A percentile compares a stretch with the other conserved stretches of the same genome.
phyloP scores from a whole-genome alignment of 78 protist genomes.

The Parvularia atlantis region DNA sequence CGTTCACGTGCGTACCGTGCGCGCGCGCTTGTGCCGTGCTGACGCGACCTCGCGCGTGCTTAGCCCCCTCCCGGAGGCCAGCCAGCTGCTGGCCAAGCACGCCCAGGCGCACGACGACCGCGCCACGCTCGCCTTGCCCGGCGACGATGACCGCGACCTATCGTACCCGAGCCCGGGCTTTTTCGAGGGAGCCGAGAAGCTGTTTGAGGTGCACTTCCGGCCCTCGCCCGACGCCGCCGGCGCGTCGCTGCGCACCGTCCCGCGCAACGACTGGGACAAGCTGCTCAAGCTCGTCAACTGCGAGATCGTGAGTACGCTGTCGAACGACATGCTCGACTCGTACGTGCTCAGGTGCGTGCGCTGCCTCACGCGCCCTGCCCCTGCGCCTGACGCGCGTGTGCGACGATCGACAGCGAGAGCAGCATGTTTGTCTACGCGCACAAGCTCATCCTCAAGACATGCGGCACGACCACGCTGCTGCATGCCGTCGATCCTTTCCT shows the following conservation, averaged over 20 bases:
- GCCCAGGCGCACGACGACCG: too few species aligned
- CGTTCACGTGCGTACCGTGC: too few species aligned
- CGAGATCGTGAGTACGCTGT: slow-evolving; percentile 38
- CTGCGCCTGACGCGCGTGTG: slow-evolving; percentile 2
- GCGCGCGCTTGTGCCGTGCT: too few species aligned
- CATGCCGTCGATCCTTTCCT: slow-evolving; percentile 44
- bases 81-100: too few species aligned
- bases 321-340: neutral
- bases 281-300: slow-evolving; percentile 50
- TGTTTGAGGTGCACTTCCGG: slow-evolving; percentile 62
- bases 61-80: too few species aligned
- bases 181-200: slow-evolving; percentile 92
- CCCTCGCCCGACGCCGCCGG: neutral
- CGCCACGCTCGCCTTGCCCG: too few species aligned
- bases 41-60: too few species aligned
- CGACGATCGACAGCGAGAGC: slow-evolving; percentile 53
- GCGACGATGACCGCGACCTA: too few species aligned
- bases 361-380: too few species aligned
- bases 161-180: too few species aligned
- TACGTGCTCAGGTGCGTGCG: slow-evolving; percentile 4
- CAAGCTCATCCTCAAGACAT: slow-evolving; percentile 70
- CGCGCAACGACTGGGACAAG: slow-evolving; percentile 50
- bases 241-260: slow-evolving; percentile 14
- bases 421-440: slow-evolving; percentile 65
- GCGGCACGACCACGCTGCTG: slow-evolving; percentile 84